Conservation (phyloP, 768 basidiomycete genomes). For the Tricholoma sp. region DNA sequence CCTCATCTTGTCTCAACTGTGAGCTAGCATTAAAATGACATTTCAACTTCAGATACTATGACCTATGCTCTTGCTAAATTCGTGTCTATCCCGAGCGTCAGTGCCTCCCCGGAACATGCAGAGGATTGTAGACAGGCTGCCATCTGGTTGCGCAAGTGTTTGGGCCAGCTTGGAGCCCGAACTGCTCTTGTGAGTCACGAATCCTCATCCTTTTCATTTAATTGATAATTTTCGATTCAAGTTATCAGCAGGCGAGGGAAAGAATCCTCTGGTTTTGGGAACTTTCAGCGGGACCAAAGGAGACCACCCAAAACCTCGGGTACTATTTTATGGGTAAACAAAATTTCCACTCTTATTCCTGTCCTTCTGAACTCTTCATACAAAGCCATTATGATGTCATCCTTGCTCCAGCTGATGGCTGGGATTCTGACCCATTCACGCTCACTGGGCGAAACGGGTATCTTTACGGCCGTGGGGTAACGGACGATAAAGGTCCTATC, state of each 20-base stretch:
- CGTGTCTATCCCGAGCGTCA: slow-evolving; percentile 83
- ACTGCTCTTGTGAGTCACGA: slow-evolving; percentile 57
- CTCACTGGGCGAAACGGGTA: slow-evolving; percentile 84
- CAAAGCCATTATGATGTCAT: slow-evolving; percentile 96
- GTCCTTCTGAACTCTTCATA: not conserved
- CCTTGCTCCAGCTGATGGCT: slow-evolving; percentile 64
- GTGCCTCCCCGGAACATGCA: slow-evolving; percentile 55
- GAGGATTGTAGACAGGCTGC: slow-evolving; percentile 94
- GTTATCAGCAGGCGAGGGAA: slow-evolving; percentile 72
- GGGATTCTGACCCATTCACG: slow-evolving; percentile 82
- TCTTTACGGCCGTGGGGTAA: slow-evolving; percentile 85
- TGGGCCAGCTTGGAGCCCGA: slow-evolving; percentile 84
- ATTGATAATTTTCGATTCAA: slow-evolving; percentile 22
- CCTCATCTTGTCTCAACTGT: not conserved
- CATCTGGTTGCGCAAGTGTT: slow-evolving; percentile 85
- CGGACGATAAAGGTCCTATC: slow-evolving; percentile 95
- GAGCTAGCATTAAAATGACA: not conserved
- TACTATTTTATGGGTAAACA: slow-evolving; percentile 85
- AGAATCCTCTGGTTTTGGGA: slow-evolving; percentile 86
- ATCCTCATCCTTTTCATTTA: not conserved
- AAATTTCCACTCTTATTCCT: not conserved
- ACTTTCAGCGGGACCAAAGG: slow-evolving; percentile 74
- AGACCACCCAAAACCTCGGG: slow-evolving; percentile 55
- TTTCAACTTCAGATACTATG: slow-evolving; percentile 51
- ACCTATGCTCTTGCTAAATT: slow-evolving; percentile 80